These are phyloP conservation scores for Penicillium fimorum DNA, from an alignment of 495 filamentous ascomycete genomes.

Conservation along the genomic window DNA sequence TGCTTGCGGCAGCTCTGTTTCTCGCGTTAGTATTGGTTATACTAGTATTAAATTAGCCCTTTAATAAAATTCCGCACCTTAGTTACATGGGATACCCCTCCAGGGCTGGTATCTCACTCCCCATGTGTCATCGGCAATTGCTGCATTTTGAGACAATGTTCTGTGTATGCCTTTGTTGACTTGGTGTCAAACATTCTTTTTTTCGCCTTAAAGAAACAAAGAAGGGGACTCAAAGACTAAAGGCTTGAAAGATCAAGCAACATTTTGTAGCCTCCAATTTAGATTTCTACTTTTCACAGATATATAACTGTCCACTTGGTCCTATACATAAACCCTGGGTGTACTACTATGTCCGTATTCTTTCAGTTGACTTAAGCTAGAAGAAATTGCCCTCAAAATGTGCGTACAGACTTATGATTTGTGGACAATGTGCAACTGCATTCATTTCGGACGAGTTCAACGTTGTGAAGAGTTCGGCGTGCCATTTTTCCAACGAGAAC, in stretches of 20 bases:
- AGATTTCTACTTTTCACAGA: neutral
- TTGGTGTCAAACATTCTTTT: too few species aligned
- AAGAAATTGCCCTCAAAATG: neutral
- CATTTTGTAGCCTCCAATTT: neutral
- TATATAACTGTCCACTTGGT: neutral
- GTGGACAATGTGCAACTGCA: conserved; percentile 2
- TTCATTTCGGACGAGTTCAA: neutral
- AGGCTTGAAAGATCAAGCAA: neutral
- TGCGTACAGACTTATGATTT: neutral
- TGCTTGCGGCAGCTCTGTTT: neutral
- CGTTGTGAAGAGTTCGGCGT: conserved; percentile 5
- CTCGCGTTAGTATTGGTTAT: too few species aligned
- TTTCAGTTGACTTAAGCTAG: neutral
- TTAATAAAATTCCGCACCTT: neutral
- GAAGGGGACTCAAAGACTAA: neutral
- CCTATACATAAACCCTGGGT: neutral
- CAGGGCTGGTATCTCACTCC: too few species aligned
- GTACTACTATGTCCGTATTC: neutral
- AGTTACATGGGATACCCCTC: neutral
- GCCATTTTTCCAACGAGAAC: neutral
- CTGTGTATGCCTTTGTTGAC: neutral
- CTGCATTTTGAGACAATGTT: neutral
- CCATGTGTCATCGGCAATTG: neutral
- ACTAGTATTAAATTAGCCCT: neutral
- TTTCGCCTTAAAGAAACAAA: neutral